Base-by-base conservation (phyloP, 441 rosid species). In the Syzygium syzygioides region DNA sequence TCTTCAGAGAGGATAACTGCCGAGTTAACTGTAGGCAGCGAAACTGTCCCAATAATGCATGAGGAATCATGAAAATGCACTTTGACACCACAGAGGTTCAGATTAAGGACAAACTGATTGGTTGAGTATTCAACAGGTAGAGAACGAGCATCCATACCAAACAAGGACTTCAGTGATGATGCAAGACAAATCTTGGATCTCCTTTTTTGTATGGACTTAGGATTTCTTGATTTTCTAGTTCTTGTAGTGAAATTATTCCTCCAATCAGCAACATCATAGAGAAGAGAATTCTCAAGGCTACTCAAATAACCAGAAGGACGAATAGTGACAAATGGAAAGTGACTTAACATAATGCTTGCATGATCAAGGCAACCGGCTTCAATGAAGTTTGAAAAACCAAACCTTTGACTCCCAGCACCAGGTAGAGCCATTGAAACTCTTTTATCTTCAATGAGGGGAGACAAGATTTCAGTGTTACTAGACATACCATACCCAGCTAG, bases 31-130 rank as follows among this genome's bases (percentile, higher is more conserved):
- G 92, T 90, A 55, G 98, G 96, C 88, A 98, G 84, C 9, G 88
- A 88, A 91, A 98, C 89, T 80, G 95, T 94, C 93, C 97, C 99
- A 91, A 98, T 86, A 90, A 93, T 91, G 93, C 95, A 91, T 66
- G 99, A 94, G 80, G 95, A 93, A 92, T 98, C 99, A 94, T 98
- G 99, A 90, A 97, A 96, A 94, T 97, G 96, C 84, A 97, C 93
- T 90, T 90, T 94, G 88, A 94, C 90, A 85, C 94, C 93, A 86
- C 86, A 92, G 80, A 96, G 89, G 92, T 90, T 92, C 88, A 95
- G 87, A 91, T 96, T 95, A 89, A 94, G 88, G 62, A 64, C 88
- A 89, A 88, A 91, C 89, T 88, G 55, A 91, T 68, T 92, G 60
- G 90, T 25, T 88, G 87, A 91, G 90, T 89, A 90, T 89, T 57